A percentile compares a stretch with the other conserved stretches of the same genome.
Evolutionary conservation across 2,329 filamentous ascomycete genomes (phyloP).

Genomic region (Ophiostoma montium): DNA sequence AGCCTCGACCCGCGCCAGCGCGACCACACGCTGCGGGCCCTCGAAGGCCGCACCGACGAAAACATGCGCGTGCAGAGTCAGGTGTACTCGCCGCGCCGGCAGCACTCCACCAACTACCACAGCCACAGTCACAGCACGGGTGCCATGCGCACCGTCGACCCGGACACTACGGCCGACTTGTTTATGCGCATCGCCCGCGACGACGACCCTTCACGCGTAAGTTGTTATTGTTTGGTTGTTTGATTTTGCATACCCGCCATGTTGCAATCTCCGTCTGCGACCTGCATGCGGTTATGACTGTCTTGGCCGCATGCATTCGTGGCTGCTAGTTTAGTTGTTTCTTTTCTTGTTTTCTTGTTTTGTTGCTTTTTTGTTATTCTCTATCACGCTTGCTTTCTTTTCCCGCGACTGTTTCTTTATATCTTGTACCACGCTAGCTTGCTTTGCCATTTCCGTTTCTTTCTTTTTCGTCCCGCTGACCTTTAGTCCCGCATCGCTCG

Average conservation of each 20-base stretch:
- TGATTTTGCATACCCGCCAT: neutral
- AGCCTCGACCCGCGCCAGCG: conserved; percentile 27
- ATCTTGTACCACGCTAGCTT: neutral
- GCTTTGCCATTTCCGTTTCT: neutral
- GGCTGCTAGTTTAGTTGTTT: no score
- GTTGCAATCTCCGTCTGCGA: no score
- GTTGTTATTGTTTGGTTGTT: neutral
- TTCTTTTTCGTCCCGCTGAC: neutral
- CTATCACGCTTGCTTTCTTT: no score
- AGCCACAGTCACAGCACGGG: conserved; percentile 19
- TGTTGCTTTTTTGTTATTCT: neutral
- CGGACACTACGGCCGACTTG: conserved; percentile 42
- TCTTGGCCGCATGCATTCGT: no score
- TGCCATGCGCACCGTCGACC: conserved; percentile 21
- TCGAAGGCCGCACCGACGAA: conserved; percentile 30
- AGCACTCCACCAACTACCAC: conserved; percentile 15
- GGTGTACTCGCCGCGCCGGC: conserved; percentile 13
- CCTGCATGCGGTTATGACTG: no score
- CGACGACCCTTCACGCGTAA: conserved; percentile 19
- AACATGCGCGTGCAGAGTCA: conserved; percentile 24
- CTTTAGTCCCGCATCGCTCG: conserved; percentile 34
- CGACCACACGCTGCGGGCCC: conserved; percentile 35
- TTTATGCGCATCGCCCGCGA: conserved; percentile 46
- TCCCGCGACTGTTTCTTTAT: no score
- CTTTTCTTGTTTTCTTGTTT: neutral